phyloP scores from a whole-genome alignment of 2,329 filamentous ascomycete species.

The Pezicula neosporulosa region DNA sequence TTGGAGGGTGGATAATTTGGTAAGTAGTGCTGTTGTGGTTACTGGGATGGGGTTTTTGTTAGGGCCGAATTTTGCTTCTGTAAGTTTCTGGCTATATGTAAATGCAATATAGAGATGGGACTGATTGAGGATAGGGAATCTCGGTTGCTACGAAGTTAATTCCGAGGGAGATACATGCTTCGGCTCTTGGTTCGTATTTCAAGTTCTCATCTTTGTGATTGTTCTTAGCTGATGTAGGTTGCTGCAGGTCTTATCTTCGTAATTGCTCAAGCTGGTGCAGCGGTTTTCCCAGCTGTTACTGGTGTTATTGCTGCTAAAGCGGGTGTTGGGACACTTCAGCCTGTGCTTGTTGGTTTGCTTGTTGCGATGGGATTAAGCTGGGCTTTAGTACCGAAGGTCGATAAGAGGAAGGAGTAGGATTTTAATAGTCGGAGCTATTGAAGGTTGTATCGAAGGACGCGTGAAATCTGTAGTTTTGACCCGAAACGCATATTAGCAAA shows the following conservation, averaged over 20 bases:
- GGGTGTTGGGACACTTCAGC: slow-evolving; percentile 47
- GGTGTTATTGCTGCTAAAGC: slow-evolving; percentile 43
- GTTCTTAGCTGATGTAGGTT: slow-evolving; percentile 1
- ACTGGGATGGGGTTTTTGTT: slow-evolving; percentile 54
- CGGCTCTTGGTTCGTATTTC: slow-evolving; percentile 39
- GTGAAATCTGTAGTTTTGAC: too few species aligned
- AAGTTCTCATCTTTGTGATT: slow-evolving; percentile 1
- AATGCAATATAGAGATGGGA: neutral
- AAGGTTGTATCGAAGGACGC: too few species aligned
- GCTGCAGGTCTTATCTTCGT: slow-evolving; percentile 50
- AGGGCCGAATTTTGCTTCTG: slow-evolving; percentile 55
- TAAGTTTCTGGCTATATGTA: slow-evolving; percentile 24
- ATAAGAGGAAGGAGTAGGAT: neutral
- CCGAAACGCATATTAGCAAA: too few species aligned
- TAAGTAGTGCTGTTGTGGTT: slow-evolving; percentile 49
- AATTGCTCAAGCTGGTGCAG: slow-evolving; percentile 51
- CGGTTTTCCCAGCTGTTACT: slow-evolving; percentile 52
- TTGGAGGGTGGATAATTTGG: slow-evolving; percentile 48
- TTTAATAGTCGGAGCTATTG: too few species aligned
- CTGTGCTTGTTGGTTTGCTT: slow-evolving; percentile 46
- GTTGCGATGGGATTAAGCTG: slow-evolving; percentile 43
- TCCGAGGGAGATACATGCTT: slow-evolving; percentile 39
- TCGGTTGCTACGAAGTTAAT: slow-evolving; percentile 51
- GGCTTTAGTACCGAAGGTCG: slow-evolving; percentile 34
- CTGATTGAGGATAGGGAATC: slow-evolving; percentile 39